phyloP scores from a whole-genome alignment of 2,329 filamentous ascomycete genomes.

The Plenodomus lindquistii region DNA sequence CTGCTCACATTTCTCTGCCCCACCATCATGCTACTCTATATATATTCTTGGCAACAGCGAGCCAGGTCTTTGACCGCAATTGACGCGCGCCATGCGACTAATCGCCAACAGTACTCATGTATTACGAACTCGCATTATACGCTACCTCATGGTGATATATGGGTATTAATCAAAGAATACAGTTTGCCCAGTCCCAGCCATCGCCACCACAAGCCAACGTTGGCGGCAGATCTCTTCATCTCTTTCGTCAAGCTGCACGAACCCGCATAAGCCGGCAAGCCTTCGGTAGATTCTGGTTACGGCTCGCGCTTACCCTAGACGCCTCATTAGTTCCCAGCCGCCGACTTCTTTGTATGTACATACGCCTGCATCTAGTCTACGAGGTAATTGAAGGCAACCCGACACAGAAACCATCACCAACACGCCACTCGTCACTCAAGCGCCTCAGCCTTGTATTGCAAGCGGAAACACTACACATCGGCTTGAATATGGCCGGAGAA shows the following conservation, averaged over 20 bases:
- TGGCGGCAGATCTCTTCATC: slow-evolving; percentile 21
- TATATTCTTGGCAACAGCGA: no score
- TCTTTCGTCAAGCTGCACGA: slow-evolving; percentile 21
- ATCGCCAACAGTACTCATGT: no score
- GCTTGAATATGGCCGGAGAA: slow-evolving; percentile 1
- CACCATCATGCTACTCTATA: no score
- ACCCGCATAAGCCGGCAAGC: slow-evolving; percentile 20
- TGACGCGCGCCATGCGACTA: no score
- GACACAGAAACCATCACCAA: not conserved
- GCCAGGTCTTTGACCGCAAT: no score
- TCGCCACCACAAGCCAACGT: slow-evolving; percentile 24
- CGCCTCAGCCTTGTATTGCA: not conserved
- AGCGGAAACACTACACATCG: not conserved
- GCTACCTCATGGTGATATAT: no score
- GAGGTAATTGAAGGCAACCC: not conserved
- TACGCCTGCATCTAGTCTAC: not conserved
- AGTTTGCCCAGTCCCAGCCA: slow-evolving; percentile 9
- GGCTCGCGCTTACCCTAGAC: slow-evolving; percentile 8
- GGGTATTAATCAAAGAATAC: not conserved
- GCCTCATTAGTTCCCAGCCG: slow-evolving; percentile 5
- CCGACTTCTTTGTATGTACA: not conserved
- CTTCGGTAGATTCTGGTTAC: slow-evolving; percentile 5
- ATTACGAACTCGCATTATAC: no score
- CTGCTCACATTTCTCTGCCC: no score
- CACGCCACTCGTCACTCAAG: not conserved